These are phyloP conservation scores for Allantophomopsis cytisporea DNA, from an alignment of 2,329 filamentous ascomycete species.

Conservation along the genomic window DNA sequence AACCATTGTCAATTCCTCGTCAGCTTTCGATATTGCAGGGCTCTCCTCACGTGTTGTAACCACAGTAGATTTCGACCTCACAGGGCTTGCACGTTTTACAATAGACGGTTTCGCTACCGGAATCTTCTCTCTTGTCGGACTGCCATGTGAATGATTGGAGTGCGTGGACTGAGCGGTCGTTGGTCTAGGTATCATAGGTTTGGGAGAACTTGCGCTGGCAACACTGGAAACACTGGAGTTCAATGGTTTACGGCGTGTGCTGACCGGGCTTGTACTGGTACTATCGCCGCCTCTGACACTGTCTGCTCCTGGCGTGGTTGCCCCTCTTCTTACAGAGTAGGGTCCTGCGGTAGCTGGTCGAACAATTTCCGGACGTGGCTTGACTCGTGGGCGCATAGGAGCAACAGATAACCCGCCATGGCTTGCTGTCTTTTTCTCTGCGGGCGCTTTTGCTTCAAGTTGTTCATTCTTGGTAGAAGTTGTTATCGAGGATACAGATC, in stretches of 20 bases:
- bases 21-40: slow-evolving; percentile 24
- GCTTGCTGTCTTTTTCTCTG: slow-evolving; percentile 10
- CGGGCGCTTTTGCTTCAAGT: slow-evolving; percentile 23
- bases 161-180: slow-evolving; percentile 21
- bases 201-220: slow-evolving; percentile 25
- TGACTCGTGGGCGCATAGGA: slow-evolving; percentile 44
- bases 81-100: slow-evolving; percentile 6
- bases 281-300: background rate
- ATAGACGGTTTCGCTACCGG: slow-evolving; percentile 3
- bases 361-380: slow-evolving; percentile 38
- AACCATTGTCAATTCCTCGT: slow-evolving; percentile 39
- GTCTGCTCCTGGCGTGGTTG: slow-evolving; percentile 4
- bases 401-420: slow-evolving; percentile 48
- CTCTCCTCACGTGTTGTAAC: slow-evolving; percentile 15
- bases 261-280: slow-evolving; percentile 16
- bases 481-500: slow-evolving; percentile 21
- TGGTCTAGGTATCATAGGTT: slow-evolving; percentile 17
- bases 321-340: slow-evolving; percentile 40
- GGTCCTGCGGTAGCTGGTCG: slow-evolving; percentile 52
- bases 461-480: slow-evolving; percentile 18
- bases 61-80: slow-evolving; percentile 6
- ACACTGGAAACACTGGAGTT: slow-evolving; percentile 34
- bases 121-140: slow-evolving; percentile 27
- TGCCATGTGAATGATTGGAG: slow-evolving; percentile 20
- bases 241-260: slow-evolving; percentile 27